These are phyloP conservation scores for Tylopilus intermedius DNA, from an alignment of 768 basidiomycete species.

Conservation along the genomic window DNA sequence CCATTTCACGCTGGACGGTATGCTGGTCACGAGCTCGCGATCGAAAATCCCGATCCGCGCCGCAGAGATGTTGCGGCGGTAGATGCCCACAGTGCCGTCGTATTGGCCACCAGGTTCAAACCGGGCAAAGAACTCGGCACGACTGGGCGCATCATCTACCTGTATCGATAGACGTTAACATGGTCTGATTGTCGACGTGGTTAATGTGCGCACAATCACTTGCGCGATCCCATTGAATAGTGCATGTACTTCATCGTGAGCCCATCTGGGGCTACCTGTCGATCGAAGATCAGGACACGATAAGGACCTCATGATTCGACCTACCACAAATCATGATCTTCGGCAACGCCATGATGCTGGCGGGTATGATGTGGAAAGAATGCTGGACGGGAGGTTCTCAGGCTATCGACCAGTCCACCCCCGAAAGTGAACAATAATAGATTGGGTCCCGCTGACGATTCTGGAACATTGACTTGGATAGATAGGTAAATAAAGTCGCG, in stretches of 20 bases:
- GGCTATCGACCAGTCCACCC: not conserved
- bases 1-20: conserved; percentile 67
- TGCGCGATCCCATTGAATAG: conserved; percentile 66
- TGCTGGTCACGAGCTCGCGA: conserved; percentile 47
- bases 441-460: not conserved
- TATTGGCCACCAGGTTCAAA: conserved; percentile 44
- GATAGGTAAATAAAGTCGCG: not conserved
- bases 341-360: conserved; percentile 9
- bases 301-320: not conserved
- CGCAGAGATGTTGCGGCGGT: conserved; percentile 43
- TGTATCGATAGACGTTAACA: not conserved
- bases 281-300: not conserved
- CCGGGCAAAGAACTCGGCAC: conserved; percentile 43
- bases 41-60: conserved; percentile 47
- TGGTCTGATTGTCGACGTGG: not conserved
- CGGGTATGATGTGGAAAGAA: not conserved
- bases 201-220: conserved; percentile 53
- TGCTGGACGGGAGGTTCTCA: not conserved
- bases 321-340: conserved; percentile 31
- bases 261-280: conserved; percentile 68
- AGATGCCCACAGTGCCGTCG: conserved; percentile 45
- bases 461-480: not conserved
- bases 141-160: conserved; percentile 39
- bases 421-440: not conserved
- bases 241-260: conserved; percentile 60